phyloP scores from a whole-genome alignment of 2,329 filamentous ascomycete genomes.

The Epichloe coenophiala region DNA sequence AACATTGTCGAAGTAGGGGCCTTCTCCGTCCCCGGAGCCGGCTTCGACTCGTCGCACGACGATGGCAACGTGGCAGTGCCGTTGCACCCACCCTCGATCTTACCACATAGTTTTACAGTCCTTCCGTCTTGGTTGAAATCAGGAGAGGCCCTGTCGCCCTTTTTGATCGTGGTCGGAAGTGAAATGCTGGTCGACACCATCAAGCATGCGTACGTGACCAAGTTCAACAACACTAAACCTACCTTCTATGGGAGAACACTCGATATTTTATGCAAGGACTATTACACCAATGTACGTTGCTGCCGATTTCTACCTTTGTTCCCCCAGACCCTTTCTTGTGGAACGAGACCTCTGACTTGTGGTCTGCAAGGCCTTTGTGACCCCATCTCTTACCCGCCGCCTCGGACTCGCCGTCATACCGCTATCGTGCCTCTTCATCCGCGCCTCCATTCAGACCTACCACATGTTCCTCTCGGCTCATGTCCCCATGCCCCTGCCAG shows the following conservation, averaged over 20 bases:
- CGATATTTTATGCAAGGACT: conserved; percentile 91
- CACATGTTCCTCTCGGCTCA: conserved; percentile 94
- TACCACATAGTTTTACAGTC: conserved; percentile 83
- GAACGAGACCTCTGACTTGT: background rate
- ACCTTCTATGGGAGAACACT: conserved; percentile 79
- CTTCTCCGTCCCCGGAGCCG: conserved; percentile 48
- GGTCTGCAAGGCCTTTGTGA: conserved; percentile 60
- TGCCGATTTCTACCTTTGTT: background rate
- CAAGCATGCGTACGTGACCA: conserved; percentile 95
- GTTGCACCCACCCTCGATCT: conserved; percentile 55
- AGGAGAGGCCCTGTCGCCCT: conserved; percentile 82
- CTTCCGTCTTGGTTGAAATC: conserved; percentile 66
- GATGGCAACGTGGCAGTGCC: conserved; percentile 41
- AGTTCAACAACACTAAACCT: conserved; percentile 96
- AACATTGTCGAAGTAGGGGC: conserved; percentile 95
- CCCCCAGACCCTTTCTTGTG: background rate
- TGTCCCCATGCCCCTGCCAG: conserved; percentile 57
- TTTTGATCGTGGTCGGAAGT: conserved; percentile 84
- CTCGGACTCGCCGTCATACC: conserved; percentile 86
- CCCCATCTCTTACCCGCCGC: conserved; percentile 78
- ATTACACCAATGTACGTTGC: conserved; percentile 71
- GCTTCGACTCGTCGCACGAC: conserved; percentile 33
- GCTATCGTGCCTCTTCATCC: conserved; percentile 86
- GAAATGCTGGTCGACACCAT: conserved; percentile 96
- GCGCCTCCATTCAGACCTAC: conserved; percentile 89